phyloP scores from a whole-genome alignment of 106 monocot genomes.

The Dioscorea alata region DNA sequence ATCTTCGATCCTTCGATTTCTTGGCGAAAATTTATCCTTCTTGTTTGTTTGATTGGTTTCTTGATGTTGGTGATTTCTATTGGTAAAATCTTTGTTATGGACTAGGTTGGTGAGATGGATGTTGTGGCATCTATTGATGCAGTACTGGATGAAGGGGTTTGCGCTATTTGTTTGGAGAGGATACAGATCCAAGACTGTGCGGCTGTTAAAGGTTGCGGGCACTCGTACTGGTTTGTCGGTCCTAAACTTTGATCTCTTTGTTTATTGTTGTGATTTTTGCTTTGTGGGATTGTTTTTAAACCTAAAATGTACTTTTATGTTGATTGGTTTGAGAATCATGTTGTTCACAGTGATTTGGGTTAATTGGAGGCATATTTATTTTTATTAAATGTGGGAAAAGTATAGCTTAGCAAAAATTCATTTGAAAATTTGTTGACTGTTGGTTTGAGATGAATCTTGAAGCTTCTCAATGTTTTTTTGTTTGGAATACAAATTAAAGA shows the following conservation, averaged over 20 bases:
- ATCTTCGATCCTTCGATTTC: no score
- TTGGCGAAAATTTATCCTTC: no score
- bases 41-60: not conserved
- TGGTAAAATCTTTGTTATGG: not conserved
- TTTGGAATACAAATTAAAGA: no score
- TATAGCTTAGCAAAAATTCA: not conserved
- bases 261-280: not conserved
- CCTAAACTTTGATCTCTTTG: not conserved
- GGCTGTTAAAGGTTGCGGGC: conserved; percentile 15
- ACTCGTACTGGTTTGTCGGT: conserved; percentile 10
- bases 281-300: not conserved
- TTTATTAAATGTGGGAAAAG: not conserved
- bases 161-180: conserved; percentile 10
- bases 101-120: not conserved
- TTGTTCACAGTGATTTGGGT: not conserved
- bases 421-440: no score
- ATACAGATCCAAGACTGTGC: conserved; percentile 9
- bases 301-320: not conserved
- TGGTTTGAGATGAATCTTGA: no score
- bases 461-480: no score
- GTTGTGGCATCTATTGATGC: not conserved
- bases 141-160: not conserved
- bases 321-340: not conserved
- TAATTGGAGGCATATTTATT: not conserved
- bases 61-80: not conserved